Evolutionary conservation across 2,329 filamentous ascomycete species (phyloP).

Genomic region (Cladobotryum mycophilum): DNA sequence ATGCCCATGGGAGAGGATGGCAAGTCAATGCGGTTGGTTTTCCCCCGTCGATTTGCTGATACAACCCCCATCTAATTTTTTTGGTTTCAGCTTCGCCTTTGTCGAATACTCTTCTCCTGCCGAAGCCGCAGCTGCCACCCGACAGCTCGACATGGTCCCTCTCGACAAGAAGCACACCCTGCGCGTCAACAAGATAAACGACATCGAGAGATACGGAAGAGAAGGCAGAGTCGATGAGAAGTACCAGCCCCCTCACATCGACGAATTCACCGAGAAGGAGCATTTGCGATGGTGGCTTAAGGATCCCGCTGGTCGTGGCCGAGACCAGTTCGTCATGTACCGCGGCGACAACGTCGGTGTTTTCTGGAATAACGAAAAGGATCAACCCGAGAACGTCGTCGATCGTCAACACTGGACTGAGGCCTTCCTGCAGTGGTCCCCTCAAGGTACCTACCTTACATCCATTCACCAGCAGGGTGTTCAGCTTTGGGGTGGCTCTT

Average conservation of each 20-base stretch:
- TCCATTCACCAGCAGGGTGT: conserved; percentile 95
- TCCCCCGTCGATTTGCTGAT: conserved; percentile 2
- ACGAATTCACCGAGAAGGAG: conserved; percentile 85
- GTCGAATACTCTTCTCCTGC: conserved; percentile 90
- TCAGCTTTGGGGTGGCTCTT: conserved; percentile 88
- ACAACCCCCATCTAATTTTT: conserved; percentile 3
- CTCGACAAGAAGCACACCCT: conserved; percentile 97
- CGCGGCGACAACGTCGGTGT: conserved; percentile 86
- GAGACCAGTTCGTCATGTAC: conserved; percentile 95
- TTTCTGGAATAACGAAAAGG: conserved; percentile 98
- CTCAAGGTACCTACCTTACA: conserved; percentile 85
- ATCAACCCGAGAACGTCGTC: conserved; percentile 78
- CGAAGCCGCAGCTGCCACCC: conserved; percentile 83
- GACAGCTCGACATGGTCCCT: conserved; percentile 76
- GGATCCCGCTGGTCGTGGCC: conserved; percentile 69
- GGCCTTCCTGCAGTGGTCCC: conserved; percentile 96
- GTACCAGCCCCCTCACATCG: conserved; percentile 74
- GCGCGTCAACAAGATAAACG: conserved; percentile 94
- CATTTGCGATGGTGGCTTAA: conserved; percentile 91
- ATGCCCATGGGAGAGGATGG: conserved; percentile 91
- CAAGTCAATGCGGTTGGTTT: conserved; percentile 73
- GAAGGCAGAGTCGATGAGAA: conserved; percentile 91
- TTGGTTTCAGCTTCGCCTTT: conserved; percentile 71
- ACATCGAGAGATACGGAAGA: conserved; percentile 91
- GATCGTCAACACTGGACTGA: conserved; percentile 97